Evolutionary conservation across 1,284 basidiomycete species (phyloP), one percentile per base, ranked within the genome.

Genomic region (Cryptococcus sp.): DNA sequence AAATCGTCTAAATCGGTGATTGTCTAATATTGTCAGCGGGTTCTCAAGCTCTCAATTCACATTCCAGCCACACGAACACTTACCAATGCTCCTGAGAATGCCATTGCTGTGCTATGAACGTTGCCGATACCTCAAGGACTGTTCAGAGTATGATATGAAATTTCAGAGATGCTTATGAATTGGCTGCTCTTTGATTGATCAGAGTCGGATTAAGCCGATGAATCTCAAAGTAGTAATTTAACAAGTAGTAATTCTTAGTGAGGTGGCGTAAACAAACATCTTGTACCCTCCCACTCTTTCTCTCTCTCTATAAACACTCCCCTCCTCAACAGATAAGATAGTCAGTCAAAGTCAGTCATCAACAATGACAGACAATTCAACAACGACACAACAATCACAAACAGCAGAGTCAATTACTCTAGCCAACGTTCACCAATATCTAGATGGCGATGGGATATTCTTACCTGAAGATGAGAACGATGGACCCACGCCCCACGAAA

Each of bases 1-100:
- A 94, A 99, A 78, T 98, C 96, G 74, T 98, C 98, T 43, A 99
- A 82, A 74, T 98, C 94, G 18, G 91, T 92, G 51, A 72, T 65
- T 14, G 63, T 69, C 72, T 72, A 49, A 36, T 34, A 5, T n/a
- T n/a, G 23, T 10, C 32, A 13, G 4, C 50, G 14, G 18, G 22
- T 40, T 49, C 52, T 53, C n/a, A n/a, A n/a, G n/a, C n/a, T n/a
- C n/a, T n/a, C n/a, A n/a, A n/a, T n/a, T n/a, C n/a, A n/a, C n/a
- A 46, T n/a, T 18, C 47, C 49, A 52, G 45, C 42, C 7, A 39
- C 16, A 16, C 4, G 36, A 28, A 48, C n/a, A 11, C 86, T 56
- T 70, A 88, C 88, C 61, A 94, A 77, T 32, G 89, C 88, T 59
- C 90, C 88, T 63, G 90, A 91, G 75, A 92, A 92, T n/a, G 86